A percentile compares a stretch with the other conserved stretches of the same genome.
phyloP scores from a whole-genome alignment of 352 stramenopile genomes.

The Pythium vanterpoolii region DNA sequence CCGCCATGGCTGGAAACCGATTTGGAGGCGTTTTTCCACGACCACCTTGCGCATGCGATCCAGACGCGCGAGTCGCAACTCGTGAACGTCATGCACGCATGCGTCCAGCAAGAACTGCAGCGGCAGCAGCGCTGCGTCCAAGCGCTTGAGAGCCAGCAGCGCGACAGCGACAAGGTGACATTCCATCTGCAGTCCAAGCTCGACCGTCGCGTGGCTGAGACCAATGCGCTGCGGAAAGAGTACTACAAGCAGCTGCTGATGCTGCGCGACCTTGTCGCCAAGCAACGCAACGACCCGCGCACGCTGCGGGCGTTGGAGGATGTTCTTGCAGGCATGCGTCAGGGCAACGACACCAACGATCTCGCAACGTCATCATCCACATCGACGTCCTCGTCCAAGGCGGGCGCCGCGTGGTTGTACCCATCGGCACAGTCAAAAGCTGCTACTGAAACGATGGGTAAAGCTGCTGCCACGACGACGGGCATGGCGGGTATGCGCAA shows the following conservation, averaged over 20 bases:
- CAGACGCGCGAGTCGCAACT: conserved; percentile 50
- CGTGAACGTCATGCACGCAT: conserved; percentile 61
- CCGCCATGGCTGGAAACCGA: conserved; percentile 19
- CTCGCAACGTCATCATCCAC: no score
- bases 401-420: conserved; percentile 1
- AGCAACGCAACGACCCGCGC: conserved; percentile 45
- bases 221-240: conserved; percentile 62
- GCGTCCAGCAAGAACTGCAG: conserved; percentile 41
- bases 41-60: conserved; percentile 36
- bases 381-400: no score
- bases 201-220: conserved; percentile 58
- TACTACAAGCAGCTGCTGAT: conserved; percentile 73
- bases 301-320: conserved; percentile 56
- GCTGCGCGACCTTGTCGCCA: conserved; percentile 63
- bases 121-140: conserved; percentile 22
- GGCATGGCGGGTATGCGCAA: conserved; percentile 27
- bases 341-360: neutral
- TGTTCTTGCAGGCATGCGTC: conserved; percentile 30
- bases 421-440: neutral
- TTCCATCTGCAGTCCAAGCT: conserved; percentile 51
- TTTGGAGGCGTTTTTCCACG: conserved; percentile 46
- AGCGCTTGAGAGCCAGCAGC: conserved; percentile 18
- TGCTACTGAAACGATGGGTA: neutral
- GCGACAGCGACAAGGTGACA: conserved; percentile 28
- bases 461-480: neutral